Percentiles rank a stretch among this genome's conserved stretches.
phyloP scores from a whole-genome alignment of 2,329 filamentous ascomycete genomes.

The Neodidymelliopsis sp. region DNA sequence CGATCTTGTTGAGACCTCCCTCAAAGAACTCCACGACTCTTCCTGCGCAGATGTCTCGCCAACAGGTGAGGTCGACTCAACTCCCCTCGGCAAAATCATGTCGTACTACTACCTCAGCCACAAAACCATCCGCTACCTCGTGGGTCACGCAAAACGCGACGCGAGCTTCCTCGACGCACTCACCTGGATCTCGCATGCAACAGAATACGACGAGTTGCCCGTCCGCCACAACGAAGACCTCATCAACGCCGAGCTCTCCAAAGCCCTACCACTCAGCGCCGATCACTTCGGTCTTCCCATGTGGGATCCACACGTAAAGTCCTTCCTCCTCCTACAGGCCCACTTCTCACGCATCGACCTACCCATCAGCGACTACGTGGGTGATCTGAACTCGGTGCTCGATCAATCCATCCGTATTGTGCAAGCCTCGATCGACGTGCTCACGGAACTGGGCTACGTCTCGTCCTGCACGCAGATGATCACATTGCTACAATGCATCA shows the following conservation, averaged over 20 bases:
- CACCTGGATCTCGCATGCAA: conserved; percentile 90
- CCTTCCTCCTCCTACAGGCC: conserved; percentile 91
- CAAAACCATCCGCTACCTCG: conserved; percentile 87
- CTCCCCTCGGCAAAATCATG: conserved; percentile 96
- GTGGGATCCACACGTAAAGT: conserved; percentile 99
- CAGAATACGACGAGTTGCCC: conserved; percentile 96
- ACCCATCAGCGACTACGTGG: conserved; percentile 96
- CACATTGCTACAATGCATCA: conserved; percentile 86
- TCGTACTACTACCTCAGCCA: conserved; percentile 98
- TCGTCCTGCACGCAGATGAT: conserved; percentile 84
- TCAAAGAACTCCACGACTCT: conserved; percentile 81
- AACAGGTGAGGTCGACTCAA: conserved; percentile 89
- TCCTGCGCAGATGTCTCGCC: conserved; percentile 83
- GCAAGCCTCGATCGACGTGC: conserved; percentile 91
- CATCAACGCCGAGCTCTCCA: conserved; percentile 89
- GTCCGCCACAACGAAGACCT: conserved; percentile 98
- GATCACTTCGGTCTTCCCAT: conserved; percentile 77
- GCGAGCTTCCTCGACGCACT: conserved; percentile 84
- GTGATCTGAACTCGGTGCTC: conserved; percentile 85
- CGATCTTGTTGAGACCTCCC: conserved; percentile 85
- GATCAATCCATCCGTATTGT: conserved; percentile 98
- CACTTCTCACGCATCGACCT: conserved; percentile 93
- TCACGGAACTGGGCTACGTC: conserved; percentile 86
- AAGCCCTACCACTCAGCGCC: conserved; percentile 75
- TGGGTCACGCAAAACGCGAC: conserved; percentile 75